Evolutionary conservation across 441 rosid genomes (phyloP).

Genomic region (California macrophylla): DNA sequence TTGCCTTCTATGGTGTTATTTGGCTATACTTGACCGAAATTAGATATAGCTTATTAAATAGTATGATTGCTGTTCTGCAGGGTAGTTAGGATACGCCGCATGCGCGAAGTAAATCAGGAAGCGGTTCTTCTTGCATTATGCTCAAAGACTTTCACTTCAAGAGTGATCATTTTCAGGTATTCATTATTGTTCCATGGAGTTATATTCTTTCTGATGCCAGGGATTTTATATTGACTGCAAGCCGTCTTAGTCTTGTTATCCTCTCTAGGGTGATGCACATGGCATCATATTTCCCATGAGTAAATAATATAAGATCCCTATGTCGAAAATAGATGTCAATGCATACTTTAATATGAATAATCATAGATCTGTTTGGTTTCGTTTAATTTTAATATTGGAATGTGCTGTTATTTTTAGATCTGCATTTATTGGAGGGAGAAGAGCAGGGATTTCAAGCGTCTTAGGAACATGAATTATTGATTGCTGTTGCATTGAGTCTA

Average conservation of each 20-base stretch:
- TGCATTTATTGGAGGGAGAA: neutral
- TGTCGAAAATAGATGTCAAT: neutral
- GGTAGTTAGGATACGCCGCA: conserved; percentile 85
- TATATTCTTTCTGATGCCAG: conserved; percentile 9
- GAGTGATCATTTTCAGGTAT: conserved; percentile 85
- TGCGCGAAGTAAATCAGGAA: conserved; percentile 82
- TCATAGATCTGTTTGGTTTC: neutral
- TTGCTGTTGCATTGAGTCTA: neutral
- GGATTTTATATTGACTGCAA: neutral
- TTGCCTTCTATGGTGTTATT: neutral
- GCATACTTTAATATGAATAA: neutral
- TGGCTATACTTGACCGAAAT: neutral
- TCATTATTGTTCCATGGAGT: conserved; percentile 4
- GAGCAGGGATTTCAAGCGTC: neutral
- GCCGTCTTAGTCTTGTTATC: conserved; percentile 3
- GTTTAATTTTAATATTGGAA: neutral
- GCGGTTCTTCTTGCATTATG: conserved; percentile 91
- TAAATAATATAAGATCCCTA: neutral
- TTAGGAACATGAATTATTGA: neutral
- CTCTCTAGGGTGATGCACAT: neutral
- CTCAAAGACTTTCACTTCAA: conserved; percentile 70
- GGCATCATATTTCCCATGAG: neutral
- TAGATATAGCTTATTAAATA: neutral
- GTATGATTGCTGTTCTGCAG: conserved; percentile 30
- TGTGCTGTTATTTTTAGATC: neutral